Evolutionary conservation across 2,329 filamentous ascomycete species (phyloP).

Genomic region (Ophiostoma montium): DNA sequence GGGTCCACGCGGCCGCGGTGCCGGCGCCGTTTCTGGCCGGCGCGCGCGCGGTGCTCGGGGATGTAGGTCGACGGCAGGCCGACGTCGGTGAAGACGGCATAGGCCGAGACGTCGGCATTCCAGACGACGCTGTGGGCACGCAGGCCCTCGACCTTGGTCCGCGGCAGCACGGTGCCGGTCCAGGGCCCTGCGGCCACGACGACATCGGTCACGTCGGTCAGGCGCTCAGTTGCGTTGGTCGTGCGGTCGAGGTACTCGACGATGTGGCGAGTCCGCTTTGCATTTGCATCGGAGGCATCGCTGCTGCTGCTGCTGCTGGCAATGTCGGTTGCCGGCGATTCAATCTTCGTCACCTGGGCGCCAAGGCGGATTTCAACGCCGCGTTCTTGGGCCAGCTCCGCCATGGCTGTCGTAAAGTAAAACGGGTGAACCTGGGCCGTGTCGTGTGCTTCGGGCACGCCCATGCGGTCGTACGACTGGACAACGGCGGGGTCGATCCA

Average conservation of each 20-base stretch:
- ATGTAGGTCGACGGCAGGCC: constrained; percentile 52
- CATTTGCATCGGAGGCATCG: neutral
- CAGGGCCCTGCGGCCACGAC: constrained; percentile 46
- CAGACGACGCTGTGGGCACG: constrained; percentile 54
- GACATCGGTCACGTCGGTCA: constrained; percentile 37
- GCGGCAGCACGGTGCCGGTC: constrained; percentile 45
- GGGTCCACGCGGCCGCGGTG: constrained; percentile 58
- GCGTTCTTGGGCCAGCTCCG: constrained; percentile 54
- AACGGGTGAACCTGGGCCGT: constrained; percentile 92
- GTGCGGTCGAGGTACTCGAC: constrained; percentile 45
- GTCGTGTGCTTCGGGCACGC: constrained; percentile 47
- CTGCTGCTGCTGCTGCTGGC: neutral
- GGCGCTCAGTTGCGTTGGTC: constrained; percentile 21
- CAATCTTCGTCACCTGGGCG: constrained; percentile 53
- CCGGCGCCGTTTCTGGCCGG: constrained; percentile 35
- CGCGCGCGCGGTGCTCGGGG: constrained; percentile 31
- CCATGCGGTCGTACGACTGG: constrained; percentile 68
- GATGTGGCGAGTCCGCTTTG: constrained; percentile 23
- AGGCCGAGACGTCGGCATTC: constrained; percentile 50
- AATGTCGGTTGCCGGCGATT: constrained; percentile 17
- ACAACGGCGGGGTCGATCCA: constrained; percentile 64
- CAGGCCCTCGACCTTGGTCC: constrained; percentile 41
- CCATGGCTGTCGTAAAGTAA: constrained; percentile 78
- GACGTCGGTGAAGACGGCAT: constrained; percentile 80
- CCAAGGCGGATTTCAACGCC: constrained; percentile 55